phyloP scores from a whole-genome alignment of 306 rosid species.

The Cucurbita ficifolia region DNA sequence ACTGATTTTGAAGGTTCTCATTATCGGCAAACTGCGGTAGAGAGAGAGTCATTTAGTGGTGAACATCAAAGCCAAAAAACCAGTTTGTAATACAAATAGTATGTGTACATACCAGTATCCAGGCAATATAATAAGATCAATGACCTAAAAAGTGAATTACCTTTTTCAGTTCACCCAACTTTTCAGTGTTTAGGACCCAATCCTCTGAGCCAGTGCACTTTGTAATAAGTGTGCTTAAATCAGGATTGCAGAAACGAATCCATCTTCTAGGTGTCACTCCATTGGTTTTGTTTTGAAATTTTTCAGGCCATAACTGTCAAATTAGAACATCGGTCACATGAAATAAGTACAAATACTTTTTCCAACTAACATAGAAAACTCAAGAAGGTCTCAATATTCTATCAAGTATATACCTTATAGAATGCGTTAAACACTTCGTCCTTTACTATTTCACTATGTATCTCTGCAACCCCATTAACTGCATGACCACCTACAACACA shows the following conservation, averaged over 20 bases:
- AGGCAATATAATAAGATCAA: constrained; percentile 18
- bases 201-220: constrained; percentile 76
- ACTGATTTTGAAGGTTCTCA: constrained; percentile 67
- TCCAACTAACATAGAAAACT: background rate
- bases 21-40: constrained; percentile 54
- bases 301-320: constrained; percentile 87
- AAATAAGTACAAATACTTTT: background rate
- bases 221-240: constrained; percentile 56
- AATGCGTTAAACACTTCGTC: constrained; percentile 85
- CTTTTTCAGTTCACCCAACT: constrained; percentile 33
- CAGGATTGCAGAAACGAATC: constrained; percentile 90
- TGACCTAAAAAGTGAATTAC: background rate
- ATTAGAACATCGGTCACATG: background rate
- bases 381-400: background rate
- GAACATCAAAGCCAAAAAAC: background rate
- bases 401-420: constrained; percentile 37
- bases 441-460: constrained; percentile 91
- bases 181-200: constrained; percentile 81
- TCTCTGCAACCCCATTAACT: constrained; percentile 97
- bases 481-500: constrained; percentile 96
- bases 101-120: background rate
- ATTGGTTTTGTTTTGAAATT: constrained; percentile 96
- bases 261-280: constrained; percentile 99
- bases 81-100: background rate
- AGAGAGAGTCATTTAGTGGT: background rate